Percentiles rank a stretch among this genome's conserved stretches.
These are phyloP conservation scores for Coleophoma eucalyptorum DNA, from an alignment of 2,329 filamentous ascomycete species.

Conservation along the genomic window DNA sequence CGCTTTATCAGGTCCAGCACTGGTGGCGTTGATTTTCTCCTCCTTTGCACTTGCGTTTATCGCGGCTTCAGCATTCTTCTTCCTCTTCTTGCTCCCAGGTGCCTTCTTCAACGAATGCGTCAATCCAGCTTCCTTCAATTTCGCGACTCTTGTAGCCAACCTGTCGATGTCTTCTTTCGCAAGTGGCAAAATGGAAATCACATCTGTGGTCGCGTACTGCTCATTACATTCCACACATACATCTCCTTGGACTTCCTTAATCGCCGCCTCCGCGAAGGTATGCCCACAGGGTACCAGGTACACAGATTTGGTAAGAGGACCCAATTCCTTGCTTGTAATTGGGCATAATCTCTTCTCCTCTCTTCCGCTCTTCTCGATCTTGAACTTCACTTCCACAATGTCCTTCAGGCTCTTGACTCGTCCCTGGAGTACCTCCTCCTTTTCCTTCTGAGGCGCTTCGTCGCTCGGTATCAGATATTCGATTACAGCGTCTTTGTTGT, in stretches of 20 bases:
- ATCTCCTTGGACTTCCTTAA: slow-evolving; percentile 72
- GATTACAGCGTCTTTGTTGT: slow-evolving; percentile 91
- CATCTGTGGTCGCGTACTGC: slow-evolving; percentile 66
- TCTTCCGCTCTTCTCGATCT: slow-evolving; percentile 38
- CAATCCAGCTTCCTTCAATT: slow-evolving; percentile 67
- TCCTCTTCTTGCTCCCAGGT: slow-evolving; percentile 67
- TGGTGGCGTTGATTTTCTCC: slow-evolving; percentile 12
- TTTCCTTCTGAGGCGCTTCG: slow-evolving; percentile 50
- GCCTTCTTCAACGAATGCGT: slow-evolving; percentile 87
- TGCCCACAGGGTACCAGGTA: slow-evolving; percentile 95
- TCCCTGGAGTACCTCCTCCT: slow-evolving; percentile 55
- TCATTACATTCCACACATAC: slow-evolving; percentile 71
- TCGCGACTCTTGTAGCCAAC: slow-evolving; percentile 62
- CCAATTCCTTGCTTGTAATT: slow-evolving; percentile 81
- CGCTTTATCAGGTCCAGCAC: slow-evolving; percentile 15
- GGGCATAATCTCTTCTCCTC: slow-evolving; percentile 74
- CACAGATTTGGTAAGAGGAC: slow-evolving; percentile 73
- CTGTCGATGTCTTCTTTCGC: slow-evolving; percentile 66
- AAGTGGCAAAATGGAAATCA: slow-evolving; percentile 78
- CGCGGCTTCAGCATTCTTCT: slow-evolving; percentile 54
- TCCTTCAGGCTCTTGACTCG: slow-evolving; percentile 78
- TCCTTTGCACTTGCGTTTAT: slow-evolving; percentile 31
- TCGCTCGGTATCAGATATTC: slow-evolving; percentile 57
- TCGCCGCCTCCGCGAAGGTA: slow-evolving; percentile 82
- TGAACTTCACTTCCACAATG: slow-evolving; percentile 80